Conservation (phyloP, 495 filamentous ascomycete species). For the Glutinoglossum americanum region DNA sequence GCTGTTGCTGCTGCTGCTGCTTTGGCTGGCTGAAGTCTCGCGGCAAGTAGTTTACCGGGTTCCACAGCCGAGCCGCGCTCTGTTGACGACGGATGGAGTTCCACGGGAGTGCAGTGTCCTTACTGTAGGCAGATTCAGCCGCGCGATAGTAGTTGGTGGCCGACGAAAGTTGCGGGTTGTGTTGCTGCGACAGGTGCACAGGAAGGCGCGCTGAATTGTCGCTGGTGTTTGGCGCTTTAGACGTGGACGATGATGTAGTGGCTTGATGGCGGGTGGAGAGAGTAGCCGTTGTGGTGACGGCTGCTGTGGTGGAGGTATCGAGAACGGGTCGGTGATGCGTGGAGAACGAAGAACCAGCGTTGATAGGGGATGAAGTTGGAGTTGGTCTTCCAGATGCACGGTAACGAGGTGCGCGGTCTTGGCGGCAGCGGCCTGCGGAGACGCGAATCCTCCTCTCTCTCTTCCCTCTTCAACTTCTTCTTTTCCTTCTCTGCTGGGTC, state of each 20-base stretch:
- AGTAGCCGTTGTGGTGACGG: background rate
- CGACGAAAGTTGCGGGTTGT: background rate
- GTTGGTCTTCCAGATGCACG: background rate
- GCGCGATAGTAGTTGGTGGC: background rate
- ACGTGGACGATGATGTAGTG: conserved; percentile 2
- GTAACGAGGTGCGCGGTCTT: background rate
- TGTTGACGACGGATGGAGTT: background rate
- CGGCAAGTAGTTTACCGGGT: conserved; percentile 4
- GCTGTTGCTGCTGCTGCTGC: background rate
- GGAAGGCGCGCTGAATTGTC: background rate
- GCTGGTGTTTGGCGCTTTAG: background rate
- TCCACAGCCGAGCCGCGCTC: conserved; percentile 4
- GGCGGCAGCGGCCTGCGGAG: background rate
- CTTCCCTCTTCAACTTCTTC: background rate
- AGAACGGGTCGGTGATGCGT: background rate
- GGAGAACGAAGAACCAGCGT: background rate
- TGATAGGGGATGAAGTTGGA: background rate
- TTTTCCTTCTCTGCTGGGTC: background rate
- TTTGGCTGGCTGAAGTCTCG: background rate
- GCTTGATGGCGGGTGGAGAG: background rate
- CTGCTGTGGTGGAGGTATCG: background rate
- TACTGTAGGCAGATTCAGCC: background rate
- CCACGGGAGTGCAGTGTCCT: background rate
- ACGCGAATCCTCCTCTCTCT: background rate
- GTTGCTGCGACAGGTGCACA: background rate